These are phyloP conservation scores for Daedaleopsis sinensis DNA, from an alignment of 768 basidiomycete genomes.

Conservation along the genomic window DNA sequence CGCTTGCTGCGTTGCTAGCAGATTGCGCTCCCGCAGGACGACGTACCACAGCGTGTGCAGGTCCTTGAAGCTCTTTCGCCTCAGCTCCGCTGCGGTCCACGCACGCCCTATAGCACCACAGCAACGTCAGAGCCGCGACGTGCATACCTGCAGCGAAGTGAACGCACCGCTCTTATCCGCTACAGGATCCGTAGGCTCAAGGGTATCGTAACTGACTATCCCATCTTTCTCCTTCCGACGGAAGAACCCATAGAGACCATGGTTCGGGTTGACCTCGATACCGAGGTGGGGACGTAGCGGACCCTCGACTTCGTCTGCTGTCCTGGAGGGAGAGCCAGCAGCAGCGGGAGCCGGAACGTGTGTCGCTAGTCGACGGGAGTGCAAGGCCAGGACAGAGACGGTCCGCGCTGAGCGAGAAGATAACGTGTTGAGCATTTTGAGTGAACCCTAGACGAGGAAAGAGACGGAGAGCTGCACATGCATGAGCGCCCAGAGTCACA, in stretches of 20 bases:
- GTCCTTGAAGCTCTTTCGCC: conserved; percentile 90
- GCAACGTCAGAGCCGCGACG: background rate
- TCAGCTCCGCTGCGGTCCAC: conserved; percentile 85
- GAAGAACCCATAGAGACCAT: conserved; percentile 82
- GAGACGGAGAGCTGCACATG: background rate
- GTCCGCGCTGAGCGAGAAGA: conserved; percentile 6
- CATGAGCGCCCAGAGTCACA: no score
- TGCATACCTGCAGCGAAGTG: conserved; percentile 7
- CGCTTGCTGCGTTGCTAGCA: conserved; percentile 85
- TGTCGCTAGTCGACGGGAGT: conserved; percentile 14
- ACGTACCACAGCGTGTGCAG: conserved; percentile 96
- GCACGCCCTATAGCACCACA: conserved; percentile 61
- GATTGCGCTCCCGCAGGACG: conserved; percentile 83
- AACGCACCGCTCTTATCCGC: conserved; percentile 40
- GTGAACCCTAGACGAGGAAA: background rate
- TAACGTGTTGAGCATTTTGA: conserved; percentile 8
- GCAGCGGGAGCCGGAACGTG: conserved; percentile 7
- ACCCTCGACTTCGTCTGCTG: conserved; percentile 22
- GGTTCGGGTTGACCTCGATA: conserved; percentile 54
- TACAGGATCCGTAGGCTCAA: conserved; percentile 37
- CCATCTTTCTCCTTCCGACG: conserved; percentile 57
- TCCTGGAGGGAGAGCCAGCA: conserved; percentile 3
- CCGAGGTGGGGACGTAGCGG: conserved; percentile 46
- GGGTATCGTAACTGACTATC: conserved; percentile 54
- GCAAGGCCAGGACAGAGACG: background rate